Percentiles rank a stretch among this genome's conserved stretches.
These are phyloP conservation scores for Euphorbia tirucalli DNA, from an alignment of 345 rosid genomes.

Conservation along the genomic window DNA sequence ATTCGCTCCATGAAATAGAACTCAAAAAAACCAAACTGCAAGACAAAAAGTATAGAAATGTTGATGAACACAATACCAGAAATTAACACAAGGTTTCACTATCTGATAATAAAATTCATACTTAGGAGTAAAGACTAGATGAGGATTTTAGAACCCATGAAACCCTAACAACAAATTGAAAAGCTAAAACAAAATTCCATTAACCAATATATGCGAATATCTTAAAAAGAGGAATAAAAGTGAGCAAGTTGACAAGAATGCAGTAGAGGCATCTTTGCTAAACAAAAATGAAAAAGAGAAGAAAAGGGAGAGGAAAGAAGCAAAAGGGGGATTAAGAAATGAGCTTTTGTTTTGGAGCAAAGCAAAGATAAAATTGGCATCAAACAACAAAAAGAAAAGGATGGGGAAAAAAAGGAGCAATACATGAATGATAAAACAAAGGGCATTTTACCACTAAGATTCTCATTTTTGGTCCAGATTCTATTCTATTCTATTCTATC, in stretches of 20 bases:
- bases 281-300: conserved; percentile 17
- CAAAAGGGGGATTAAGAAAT: conserved; percentile 22
- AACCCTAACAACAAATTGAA: not conserved
- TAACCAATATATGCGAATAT: not conserved
- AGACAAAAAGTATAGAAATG: not conserved
- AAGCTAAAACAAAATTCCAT: too few species aligned
- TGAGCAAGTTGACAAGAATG: conserved; percentile 18
- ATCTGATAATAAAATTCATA: conserved; percentile 9
- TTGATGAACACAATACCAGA: conserved; percentile 5
- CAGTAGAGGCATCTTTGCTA: not conserved
- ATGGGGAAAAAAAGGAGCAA: too few species aligned
- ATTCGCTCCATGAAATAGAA: conserved; percentile 32
- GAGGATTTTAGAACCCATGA: not conserved
- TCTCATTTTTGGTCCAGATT: conserved; percentile 10
- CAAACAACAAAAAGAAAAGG: conserved; percentile 13
- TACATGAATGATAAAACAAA: conserved; percentile 7
- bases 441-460: conserved; percentile 12
- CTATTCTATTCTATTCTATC: not conserved
- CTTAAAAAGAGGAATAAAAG: conserved; percentile 15
- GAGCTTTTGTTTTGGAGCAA: conserved; percentile 20
- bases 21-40: conserved; percentile 20
- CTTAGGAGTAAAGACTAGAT: not conserved
- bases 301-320: conserved; percentile 16
- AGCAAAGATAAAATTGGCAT: conserved; percentile 19
- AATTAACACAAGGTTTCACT: not conserved